Evolutionary conservation across 2,329 filamentous ascomycete species (phyloP), one percentile per base, ranked within the genome.

Genomic region (Fusarium proliferatum): DNA sequence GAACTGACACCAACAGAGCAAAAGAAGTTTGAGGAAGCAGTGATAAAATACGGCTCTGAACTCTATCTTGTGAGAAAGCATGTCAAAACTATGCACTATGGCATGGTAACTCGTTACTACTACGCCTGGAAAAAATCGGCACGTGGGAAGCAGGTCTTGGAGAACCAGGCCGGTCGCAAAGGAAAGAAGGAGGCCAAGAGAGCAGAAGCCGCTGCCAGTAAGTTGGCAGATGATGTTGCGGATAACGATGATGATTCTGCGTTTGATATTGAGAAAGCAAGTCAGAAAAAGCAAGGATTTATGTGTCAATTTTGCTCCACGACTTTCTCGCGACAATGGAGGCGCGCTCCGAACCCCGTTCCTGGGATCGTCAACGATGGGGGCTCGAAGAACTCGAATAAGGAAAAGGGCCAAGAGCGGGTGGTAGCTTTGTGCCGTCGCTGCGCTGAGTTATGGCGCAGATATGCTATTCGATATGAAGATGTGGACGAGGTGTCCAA

Each of bases 121-220:
- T 99, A 99, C 81, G 94, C 94, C 74, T 99, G 96, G 96, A 99
- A 99, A 85, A 98, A 98, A 83, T 94, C 94, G 0, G 88, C 92
- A 4, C 91, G 92, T 66, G 96, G 96, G 45, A 92, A 90, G 79
- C 91, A 96, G 76, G 91, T 99, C 28, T 98, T 96, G 95, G 94
- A 94, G 67, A 94, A 91, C 73, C 97, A 93, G 77, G 91, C 94
- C 57, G 94, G 94, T 16, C 90, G 96, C 51, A 97, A 97, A 80
- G 94, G 94, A 64, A 97, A 96, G 82, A 97, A 96, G 82, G 94
- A 97, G 79, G 91, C 91, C 46, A 93, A 92, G 79, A 92, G 91
- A 76, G 89, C 88, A 33, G 92, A 93, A 77, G 92, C 91, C 52
- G 88, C 89, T 11, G 88, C 89, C 21, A 90, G 90, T 36, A 97